Evolutionary conservation across 768 basidiomycete species (phyloP).

Genomic region (Sporobolomyces pararoseus): DNA sequence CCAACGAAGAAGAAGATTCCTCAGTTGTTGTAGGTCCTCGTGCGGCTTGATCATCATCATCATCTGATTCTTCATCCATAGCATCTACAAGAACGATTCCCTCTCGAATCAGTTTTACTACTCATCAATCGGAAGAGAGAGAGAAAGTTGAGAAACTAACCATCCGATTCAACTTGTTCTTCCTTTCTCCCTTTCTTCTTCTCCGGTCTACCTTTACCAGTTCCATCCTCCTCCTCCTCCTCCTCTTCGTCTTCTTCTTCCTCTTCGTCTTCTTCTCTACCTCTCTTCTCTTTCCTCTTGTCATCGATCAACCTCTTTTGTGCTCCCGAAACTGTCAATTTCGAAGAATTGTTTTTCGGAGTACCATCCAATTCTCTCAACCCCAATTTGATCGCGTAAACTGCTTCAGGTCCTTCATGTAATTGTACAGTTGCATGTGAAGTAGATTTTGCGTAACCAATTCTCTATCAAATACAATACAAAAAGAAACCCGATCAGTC

Average conservation of each 20-base stretch:
- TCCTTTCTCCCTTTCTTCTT: slow-evolving; percentile 55
- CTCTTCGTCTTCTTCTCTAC: slow-evolving; percentile 59
- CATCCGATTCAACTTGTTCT: slow-evolving; percentile 29
- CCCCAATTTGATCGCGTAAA: slow-evolving; percentile 49
- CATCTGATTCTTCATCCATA: slow-evolving; percentile 43
- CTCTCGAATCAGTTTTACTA: not conserved
- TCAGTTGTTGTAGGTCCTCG: slow-evolving; percentile 52
- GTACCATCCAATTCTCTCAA: slow-evolving; percentile 51
- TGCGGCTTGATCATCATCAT: too few species aligned
- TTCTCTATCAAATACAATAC: too few species aligned
- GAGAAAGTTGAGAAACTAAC: slow-evolving; percentile 29
- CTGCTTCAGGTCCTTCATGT: slow-evolving; percentile 59
- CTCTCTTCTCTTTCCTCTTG: slow-evolving; percentile 48
- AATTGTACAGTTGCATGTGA: slow-evolving; percentile 75
- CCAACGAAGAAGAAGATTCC: slow-evolving; percentile 54
- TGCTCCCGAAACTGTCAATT: slow-evolving; percentile 51
- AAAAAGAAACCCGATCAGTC: too few species aligned
- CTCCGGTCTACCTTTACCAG: slow-evolving; percentile 50
- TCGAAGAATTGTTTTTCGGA: slow-evolving; percentile 43
- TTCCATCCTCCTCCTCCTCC: slow-evolving; percentile 55
- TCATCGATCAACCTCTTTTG: slow-evolving; percentile 53
- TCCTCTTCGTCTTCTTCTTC: slow-evolving; percentile 55
- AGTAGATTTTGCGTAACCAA: slow-evolving; percentile 83
- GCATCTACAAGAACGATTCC: slow-evolving; percentile 11
- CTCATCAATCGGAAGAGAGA: not conserved